Evolutionary conservation across 768 basidiomycete genomes (phyloP), one percentile per base, ranked within the genome.

Genomic region (Asterophora parasitica): DNA sequence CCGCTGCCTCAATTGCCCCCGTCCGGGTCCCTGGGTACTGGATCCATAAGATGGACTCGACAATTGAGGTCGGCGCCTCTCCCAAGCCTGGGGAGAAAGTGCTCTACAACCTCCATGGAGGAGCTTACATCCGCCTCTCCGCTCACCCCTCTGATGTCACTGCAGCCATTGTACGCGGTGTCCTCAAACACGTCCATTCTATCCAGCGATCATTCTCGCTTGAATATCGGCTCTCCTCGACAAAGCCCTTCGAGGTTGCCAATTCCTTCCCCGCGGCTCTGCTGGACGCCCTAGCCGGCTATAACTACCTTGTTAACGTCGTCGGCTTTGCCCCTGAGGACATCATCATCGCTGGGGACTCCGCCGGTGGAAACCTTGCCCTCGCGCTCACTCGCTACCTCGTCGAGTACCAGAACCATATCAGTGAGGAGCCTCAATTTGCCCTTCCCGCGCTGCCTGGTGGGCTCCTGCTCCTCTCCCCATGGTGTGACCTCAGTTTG

Each of bases 261-360:
- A 71, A 82, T 51, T 76, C 86, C 7, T 92, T 92, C 69, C 89
- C 89, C 0, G 71, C 83, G 0, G 85, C 85, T 15, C 70, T 92
- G 0, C 65, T 92, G 11, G 88, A 92, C 58, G 81, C 79, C 2
- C 65, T 91, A 8, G 77, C 84, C 1, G 88, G 83, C 6, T 92
- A 90, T 62, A 65, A 74, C 38, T 83, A 90, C 61, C 81, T 90
- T 16, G 71, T 85, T 31, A 68, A 76, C 41, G 65, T 58, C 7
- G 66, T 83, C 20, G 77, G 79, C 0, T 82, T 87, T 59, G 52
- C 69, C 1, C 77, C 86, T 0, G 61, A 67, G 13, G 67, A 86
- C 55, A 82, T 92, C 57, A 71, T 87, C 46, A 42, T 90, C 16
- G 71, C 70, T 15, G 89, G 88, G 2, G 88, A 92, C 60, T 90